Evolutionary conservation across 352 stramenopile species (phyloP), one percentile per base, ranked within the genome.

Genomic region (Phytophthora fragariae): DNA sequence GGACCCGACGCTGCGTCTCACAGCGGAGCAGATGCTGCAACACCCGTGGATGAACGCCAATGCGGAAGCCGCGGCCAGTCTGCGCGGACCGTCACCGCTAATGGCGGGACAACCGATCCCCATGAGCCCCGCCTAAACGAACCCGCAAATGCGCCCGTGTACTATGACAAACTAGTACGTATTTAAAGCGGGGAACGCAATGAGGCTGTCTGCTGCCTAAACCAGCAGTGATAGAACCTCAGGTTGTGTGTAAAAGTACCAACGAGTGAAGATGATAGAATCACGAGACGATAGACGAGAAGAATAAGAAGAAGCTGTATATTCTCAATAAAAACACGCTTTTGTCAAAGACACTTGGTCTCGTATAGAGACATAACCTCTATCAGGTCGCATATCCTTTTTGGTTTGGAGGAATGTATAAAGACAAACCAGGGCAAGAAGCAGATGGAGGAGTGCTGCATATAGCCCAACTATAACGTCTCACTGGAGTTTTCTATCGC

Each of bases 21-120:
- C 92, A 5, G 94, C 94, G 3, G 89, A 94, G 60, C 81, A 98
- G 74, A 85, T 98, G 82, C 77, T 99, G 17, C 78, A 94, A 68
- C 94, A 99, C 79, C 92, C 92, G 46, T 99, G 96, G 96, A 85
- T 99, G 37, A 74, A 31, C 35, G 61, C 70, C 9, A 69, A 19
- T 19, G 49, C 68, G 12, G 68, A 76, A 57, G 64, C 65, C 24
- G 37, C 47, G 58, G 46, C 27, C 14, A 50, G 46, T 5, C 50
- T 72, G 29, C 67, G 52, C 73, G 24, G 24, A 24, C 65, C 70
- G 12, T 74, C 54, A 21, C 69, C 73, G 11, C 37, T 81, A 3
- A 17, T 73, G 14, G 75, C 75, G 8, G 75, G 75, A 12, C 70
- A 81, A 21, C 55, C 66, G 17, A 74, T 81, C 27, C 62, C 63